These are phyloP conservation scores for Leptomonas pyrrhocoris DNA, from an alignment of 208 protist species.

Conservation along the genomic window DNA sequence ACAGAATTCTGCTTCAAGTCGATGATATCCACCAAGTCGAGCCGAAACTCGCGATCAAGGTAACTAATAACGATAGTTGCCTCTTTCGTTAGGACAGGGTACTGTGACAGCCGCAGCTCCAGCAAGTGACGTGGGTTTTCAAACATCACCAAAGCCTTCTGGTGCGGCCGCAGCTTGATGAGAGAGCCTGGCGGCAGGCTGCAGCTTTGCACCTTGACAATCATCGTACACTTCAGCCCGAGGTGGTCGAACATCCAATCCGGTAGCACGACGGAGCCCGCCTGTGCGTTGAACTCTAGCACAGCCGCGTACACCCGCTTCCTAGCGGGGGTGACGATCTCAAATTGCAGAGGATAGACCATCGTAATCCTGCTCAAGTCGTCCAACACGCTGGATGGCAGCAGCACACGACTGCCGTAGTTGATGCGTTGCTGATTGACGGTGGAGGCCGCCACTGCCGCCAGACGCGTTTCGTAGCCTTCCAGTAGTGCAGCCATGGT, in stretches of 20 bases:
- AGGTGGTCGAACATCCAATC: conserved; percentile 95
- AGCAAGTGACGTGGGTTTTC: conserved; percentile 93
- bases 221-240: conserved; percentile 47
- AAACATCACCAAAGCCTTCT: conserved; percentile 91
- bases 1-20: conserved; percentile 48
- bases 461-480: conserved; percentile 36
- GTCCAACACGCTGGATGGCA: conserved; percentile 79
- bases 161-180: conserved; percentile 92
- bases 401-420: conserved; percentile 84
- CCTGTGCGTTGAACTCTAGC: conserved; percentile 92
- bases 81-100: conserved; percentile 89
- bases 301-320: conserved; percentile 83
- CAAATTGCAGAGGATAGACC: conserved; percentile 92
- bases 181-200: conserved; percentile 83
- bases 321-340: conserved; percentile 55
- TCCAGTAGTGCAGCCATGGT: conserved; percentile 25
- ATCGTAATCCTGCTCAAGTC: conserved; percentile 79
- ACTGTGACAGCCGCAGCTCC: conserved; percentile 88
- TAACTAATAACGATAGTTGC: conserved; percentile 93
- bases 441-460: conserved; percentile 36
- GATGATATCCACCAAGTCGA: conserved; percentile 88
- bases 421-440: conserved; percentile 56
- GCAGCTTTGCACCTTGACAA: conserved; percentile 77
- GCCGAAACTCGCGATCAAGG: conserved; percentile 82
- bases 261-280: conserved; percentile 89